Percentiles rank a stretch among this genome's conserved stretches.
phyloP scores from a whole-genome alignment of 495 filamentous ascomycete genomes.

The Penicillium macrosclerotiorum region DNA sequence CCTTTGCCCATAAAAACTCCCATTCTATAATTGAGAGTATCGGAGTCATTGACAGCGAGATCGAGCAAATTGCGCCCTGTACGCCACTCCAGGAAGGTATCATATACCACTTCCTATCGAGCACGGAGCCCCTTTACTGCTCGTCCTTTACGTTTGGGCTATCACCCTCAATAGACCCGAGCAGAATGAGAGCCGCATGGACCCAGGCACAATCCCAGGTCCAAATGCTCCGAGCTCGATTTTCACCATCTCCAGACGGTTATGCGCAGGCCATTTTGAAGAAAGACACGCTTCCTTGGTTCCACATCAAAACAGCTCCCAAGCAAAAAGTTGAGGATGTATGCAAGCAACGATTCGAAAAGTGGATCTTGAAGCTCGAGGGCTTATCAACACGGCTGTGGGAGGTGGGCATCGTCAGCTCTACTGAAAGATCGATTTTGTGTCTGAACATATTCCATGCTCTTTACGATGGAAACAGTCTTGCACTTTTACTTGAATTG shows the following conservation, averaged over 20 bases:
- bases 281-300: constrained; percentile 46
- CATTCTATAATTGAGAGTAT: constrained; percentile 47
- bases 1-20: constrained; percentile 54
- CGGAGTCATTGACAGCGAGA: constrained; percentile 36
- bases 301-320: constrained; percentile 19
- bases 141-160: constrained; percentile 64
- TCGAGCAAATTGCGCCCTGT: constrained; percentile 72
- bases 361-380: constrained; percentile 43
- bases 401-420: constrained; percentile 41
- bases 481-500: constrained; percentile 60
- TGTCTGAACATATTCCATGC: constrained; percentile 75
- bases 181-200: constrained; percentile 52
- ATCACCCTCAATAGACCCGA: constrained; percentile 31
- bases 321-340: constrained; percentile 28
- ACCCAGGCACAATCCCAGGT: constrained; percentile 38
- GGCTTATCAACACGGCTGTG: constrained; percentile 32
- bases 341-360: constrained; percentile 23
- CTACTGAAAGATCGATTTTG: constrained; percentile 35
- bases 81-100: constrained; percentile 80
- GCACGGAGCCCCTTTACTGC: constrained; percentile 61
- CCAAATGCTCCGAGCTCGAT: constrained; percentile 64
- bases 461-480: constrained; percentile 83
- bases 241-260: constrained; percentile 65
- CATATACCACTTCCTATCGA: constrained; percentile 62
- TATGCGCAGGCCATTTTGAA: constrained; percentile 66